Evolutionary conservation across 1,284 basidiomycete species (phyloP), one percentile per base, ranked within the genome.

Genomic region (Sanghuangporus sanghuang): DNA sequence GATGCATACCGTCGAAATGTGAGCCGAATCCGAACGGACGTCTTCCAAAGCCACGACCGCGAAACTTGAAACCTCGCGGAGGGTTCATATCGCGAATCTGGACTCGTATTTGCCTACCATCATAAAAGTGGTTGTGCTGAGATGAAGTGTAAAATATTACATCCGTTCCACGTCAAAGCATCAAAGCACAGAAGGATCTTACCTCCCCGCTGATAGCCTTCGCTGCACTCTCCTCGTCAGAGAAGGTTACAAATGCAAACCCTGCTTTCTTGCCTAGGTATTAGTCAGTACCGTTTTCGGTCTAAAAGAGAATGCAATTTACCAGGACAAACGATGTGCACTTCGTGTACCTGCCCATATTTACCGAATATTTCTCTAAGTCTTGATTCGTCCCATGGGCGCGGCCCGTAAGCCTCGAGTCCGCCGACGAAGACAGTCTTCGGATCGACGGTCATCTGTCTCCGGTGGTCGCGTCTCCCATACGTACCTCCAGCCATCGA

Each of bases 391-490:
- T 86, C 81, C 90, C 90, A 92, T 3, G 82, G 80, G 27, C 77
- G 76, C 5, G 83, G 78, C 6, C 85, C 86, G 67, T 78, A 78
- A 70, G 84, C 81, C 68, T 89, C 85, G 48, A 92, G 76, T 1
- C 89, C 89, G 12, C 90, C 89, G 35, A 91, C 86, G 70, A 91
- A 92, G 23, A 92, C 77, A 0, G 87, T 85, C 2, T 80, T 84
- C 0, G 84, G 85, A 71, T 91, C 87, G 12, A 87, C 70, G 21
- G 81, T 75, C 52, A 74, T 73, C 39, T 66, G 58, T 21, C 65
- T 64, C 23, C 55, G 49, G 52, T 65, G 63, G 23, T 56, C 48
- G 12, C 36, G 58, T 76, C 73, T 57, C 67, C 64, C 64, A 4
- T 16, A 5, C 63, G 61, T 46, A 44, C 70, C 62, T 53, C 49